Evolutionary conservation across 208 protist genomes (phyloP), one percentile per base, ranked within the genome.

Genomic region (Leishmania lainsoni): DNA sequence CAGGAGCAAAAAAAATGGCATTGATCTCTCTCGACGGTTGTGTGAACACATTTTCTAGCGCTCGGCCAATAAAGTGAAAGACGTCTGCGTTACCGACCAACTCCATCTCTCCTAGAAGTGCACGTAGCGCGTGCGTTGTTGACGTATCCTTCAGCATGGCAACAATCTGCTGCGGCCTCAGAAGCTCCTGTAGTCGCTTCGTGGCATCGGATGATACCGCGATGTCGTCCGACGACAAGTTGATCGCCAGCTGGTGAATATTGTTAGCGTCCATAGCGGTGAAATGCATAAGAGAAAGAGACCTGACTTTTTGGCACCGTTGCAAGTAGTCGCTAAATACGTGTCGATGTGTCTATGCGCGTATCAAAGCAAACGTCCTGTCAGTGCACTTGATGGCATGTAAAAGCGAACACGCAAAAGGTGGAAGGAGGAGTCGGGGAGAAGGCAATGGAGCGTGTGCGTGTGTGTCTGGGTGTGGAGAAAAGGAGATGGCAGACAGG

Each of bases 51-150:
- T 68, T 65, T 20, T 49, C 79, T 45, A 96, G 81, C 1, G 69
- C 75, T 12, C 69, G 58, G 0, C 87, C 87, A 3, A 95, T n/a
- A 16, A 89, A 66, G 35, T 54, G 76, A 79, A 92, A 91, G 8
- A 96, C 84, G 17, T 95, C 90, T 20, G n/a, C 61, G 72, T 86
- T 88, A n/a, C 71, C 84, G 22, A 89, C 83, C 4, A 35, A 45
- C 61, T 89, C 86, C 35, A 88, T 89, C 72, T 93, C 91, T 5
- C 12, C 52, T 58, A 95, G 79, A 42, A 96, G 82, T 5, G 45
- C 45, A 16, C 54, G 48, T 39, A 91, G 29, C 17, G 68, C 78
- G 9, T 48, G 42, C 4, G 63, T 65, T 2, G 42, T 72, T 26
- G 78, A 71, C 0, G 42, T 52, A 68, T 81, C 56, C 22, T 68